Percentiles rank a stretch among this genome's conserved stretches.
Evolutionary conservation across 2,329 filamentous ascomycete genomes (phyloP).

Genomic region (Cladosporium halotolerans): DNA sequence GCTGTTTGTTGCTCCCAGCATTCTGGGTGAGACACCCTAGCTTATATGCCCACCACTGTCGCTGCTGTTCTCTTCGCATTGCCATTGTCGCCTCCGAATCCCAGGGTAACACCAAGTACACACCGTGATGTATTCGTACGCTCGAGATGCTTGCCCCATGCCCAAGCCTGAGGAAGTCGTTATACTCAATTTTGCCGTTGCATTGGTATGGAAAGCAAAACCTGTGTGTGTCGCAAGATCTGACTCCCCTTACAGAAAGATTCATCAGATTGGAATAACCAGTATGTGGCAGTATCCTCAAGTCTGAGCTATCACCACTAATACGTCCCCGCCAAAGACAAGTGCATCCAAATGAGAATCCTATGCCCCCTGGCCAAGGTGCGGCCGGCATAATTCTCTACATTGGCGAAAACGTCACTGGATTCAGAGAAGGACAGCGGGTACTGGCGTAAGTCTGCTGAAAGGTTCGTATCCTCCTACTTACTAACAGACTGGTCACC

Average conservation of each 20-base stretch:
- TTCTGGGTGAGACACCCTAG: too few relatives aligned
- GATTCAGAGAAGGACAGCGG: background rate
- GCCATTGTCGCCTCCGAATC: too few relatives aligned
- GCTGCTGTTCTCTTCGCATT: too few relatives aligned
- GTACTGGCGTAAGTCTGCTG: background rate
- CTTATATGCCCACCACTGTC: too few relatives aligned
- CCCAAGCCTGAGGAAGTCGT: background rate
- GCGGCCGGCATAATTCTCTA: background rate
- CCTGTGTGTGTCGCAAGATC: too few relatives aligned
- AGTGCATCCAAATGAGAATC: too few relatives aligned
- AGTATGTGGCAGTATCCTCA: background rate
- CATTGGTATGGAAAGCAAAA: background rate
- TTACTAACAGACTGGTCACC: background rate
- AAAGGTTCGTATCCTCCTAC: background rate
- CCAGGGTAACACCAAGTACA: too few relatives aligned
- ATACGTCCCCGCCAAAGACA: too few relatives aligned
- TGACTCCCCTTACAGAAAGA: background rate
- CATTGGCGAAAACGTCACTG: background rate
- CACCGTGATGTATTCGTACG: too few relatives aligned
- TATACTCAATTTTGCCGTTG: background rate
- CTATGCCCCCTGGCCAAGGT: background rate
- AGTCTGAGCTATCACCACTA: too few relatives aligned
- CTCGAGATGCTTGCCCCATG: background rate
- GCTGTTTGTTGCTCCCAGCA: too few relatives aligned
- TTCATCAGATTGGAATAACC: background rate